A percentile compares a stretch with the other conserved stretches of the same genome.
These are phyloP conservation scores for Alternaria alternata DNA, from an alignment of 2,329 filamentous ascomycete species.

Conservation along the genomic window DNA sequence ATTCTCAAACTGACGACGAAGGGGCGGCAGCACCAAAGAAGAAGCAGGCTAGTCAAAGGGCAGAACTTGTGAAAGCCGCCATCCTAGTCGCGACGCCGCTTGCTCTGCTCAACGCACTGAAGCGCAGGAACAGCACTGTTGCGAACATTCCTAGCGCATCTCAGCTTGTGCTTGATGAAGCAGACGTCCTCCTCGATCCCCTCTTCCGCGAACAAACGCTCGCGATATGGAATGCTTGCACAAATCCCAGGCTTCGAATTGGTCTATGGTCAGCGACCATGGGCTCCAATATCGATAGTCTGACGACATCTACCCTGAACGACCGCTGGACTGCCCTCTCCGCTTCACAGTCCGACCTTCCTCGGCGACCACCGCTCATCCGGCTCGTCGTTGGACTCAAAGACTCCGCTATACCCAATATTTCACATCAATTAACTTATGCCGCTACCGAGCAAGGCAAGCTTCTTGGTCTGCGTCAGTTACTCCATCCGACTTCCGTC, in stretches of 20 bases:
- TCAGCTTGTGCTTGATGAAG: constrained; percentile 87
- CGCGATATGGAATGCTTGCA: constrained; percentile 82
- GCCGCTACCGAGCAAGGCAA: constrained; percentile 94
- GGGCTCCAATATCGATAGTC: constrained; percentile 87
- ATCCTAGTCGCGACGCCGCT: constrained; percentile 84
- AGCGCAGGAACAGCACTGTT: constrained; percentile 55
- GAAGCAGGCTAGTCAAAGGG: constrained; percentile 49
- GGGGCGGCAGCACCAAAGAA: constrained; percentile 42
- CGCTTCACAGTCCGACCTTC: constrained; percentile 51
- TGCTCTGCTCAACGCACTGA: constrained; percentile 77
- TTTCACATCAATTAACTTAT: constrained; percentile 87
- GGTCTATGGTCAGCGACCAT: constrained; percentile 97
- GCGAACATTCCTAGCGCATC: constrained; percentile 71
- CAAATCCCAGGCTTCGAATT: constrained; percentile 71
- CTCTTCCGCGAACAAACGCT: constrained; percentile 90
- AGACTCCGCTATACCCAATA: constrained; percentile 92
- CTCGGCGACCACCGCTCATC: constrained; percentile 63
- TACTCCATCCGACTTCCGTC: constrained; percentile 75
- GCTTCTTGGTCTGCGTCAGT: constrained; percentile 86
- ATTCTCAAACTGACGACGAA: constrained; percentile 47
- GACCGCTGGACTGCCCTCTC: constrained; percentile 44
- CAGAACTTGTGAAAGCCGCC: constrained; percentile 73
- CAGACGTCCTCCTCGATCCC: constrained; percentile 90
- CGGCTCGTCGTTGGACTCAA: constrained; percentile 95
- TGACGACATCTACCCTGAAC: constrained; percentile 70